Evolutionary conservation across 441 rosid species (phyloP).

Genomic region (Erysimum cheiri): DNA sequence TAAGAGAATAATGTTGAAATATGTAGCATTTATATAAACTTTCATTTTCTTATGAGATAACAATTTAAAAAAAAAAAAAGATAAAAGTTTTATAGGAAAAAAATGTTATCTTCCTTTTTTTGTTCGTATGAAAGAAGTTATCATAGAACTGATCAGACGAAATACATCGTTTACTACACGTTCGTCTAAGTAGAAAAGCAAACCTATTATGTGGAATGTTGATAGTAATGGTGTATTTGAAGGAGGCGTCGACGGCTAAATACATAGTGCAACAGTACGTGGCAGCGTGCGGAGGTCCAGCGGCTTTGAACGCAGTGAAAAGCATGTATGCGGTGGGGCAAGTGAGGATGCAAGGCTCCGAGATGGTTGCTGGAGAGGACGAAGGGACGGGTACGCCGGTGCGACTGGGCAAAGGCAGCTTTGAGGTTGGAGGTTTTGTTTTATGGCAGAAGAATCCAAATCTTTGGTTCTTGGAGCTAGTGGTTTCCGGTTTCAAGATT

Average conservation of each 20-base stretch:
- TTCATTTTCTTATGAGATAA: not conserved
- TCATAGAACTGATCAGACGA: not conserved
- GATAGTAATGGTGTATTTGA: slow-evolving; percentile 15
- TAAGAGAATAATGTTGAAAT: not conserved
- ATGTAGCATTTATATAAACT: not conserved
- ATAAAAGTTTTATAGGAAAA: no score
- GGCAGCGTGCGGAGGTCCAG: slow-evolving; percentile 83
- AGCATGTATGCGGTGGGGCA: slow-evolving; percentile 94
- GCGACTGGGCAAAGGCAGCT: slow-evolving; percentile 48
- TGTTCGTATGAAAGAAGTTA: not conserved
- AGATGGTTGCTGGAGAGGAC: slow-evolving; percentile 65
- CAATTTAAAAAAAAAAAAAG: no score
- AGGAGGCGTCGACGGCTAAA: slow-evolving; percentile 89
- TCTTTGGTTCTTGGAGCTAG: slow-evolving; percentile 81
- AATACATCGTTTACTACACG: not conserved
- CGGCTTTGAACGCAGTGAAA: slow-evolving; percentile 57
- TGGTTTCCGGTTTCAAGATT: slow-evolving; percentile 84
- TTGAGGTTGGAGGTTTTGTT: slow-evolving; percentile 89
- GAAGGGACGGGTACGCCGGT: slow-evolving; percentile 46
- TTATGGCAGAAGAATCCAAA: slow-evolving; percentile 93
- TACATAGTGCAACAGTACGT: slow-evolving; percentile 87
- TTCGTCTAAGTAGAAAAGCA: not conserved
- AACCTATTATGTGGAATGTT: not conserved
- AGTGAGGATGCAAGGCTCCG: slow-evolving; percentile 83
- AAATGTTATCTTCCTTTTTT: not conserved